These are phyloP conservation scores for Flaveria ramosissima DNA, from an alignment of 129 eudicot species.

Conservation along the genomic window DNA sequence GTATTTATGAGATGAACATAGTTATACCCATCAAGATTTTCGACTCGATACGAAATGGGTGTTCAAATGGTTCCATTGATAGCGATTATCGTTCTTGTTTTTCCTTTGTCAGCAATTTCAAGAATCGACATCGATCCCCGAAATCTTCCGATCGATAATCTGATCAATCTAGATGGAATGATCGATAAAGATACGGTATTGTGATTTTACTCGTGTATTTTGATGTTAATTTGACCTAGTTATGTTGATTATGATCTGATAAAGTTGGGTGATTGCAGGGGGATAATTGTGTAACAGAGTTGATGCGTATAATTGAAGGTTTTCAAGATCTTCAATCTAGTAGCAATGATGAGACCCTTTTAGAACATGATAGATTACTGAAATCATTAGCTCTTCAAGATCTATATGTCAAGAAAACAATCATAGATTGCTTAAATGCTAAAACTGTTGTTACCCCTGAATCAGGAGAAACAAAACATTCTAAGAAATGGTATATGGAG, in stretches of 20 bases:
- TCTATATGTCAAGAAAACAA: conserved; percentile 48
- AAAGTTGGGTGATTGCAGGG: conserved; percentile 53
- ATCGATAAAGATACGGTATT: conserved; percentile 37
- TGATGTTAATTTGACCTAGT: not conserved
- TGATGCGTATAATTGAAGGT: conserved; percentile 49
- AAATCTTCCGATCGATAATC: not conserved
- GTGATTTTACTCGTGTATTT: not conserved
- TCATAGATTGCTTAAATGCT: conserved; percentile 53
- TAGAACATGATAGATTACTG: conserved; percentile 22
- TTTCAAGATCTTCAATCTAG: conserved; percentile 47
- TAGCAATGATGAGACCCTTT: conserved; percentile 24
- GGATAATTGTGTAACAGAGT: conserved; percentile 61
- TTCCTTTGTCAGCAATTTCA: conserved; percentile 26
- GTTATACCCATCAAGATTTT: conserved; percentile 13
- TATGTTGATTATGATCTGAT: conserved; percentile 27
- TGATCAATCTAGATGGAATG: conserved; percentile 27
- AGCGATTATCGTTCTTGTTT: conserved; percentile 20
- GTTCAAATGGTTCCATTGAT: conserved; percentile 19
- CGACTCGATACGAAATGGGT: conserved; percentile 24
- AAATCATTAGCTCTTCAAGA: conserved; percentile 37
- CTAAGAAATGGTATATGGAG: conserved; percentile 45
- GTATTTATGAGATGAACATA: conserved; percentile 39
- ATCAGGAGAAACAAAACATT: conserved; percentile 56
- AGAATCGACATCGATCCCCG: conserved; percentile 24
- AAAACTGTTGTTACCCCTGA: conserved; percentile 38